These are phyloP conservation scores for Hsuehochloa calcarea DNA, from an alignment of 176 grass and related monocot genomes.

Conservation along the genomic window DNA sequence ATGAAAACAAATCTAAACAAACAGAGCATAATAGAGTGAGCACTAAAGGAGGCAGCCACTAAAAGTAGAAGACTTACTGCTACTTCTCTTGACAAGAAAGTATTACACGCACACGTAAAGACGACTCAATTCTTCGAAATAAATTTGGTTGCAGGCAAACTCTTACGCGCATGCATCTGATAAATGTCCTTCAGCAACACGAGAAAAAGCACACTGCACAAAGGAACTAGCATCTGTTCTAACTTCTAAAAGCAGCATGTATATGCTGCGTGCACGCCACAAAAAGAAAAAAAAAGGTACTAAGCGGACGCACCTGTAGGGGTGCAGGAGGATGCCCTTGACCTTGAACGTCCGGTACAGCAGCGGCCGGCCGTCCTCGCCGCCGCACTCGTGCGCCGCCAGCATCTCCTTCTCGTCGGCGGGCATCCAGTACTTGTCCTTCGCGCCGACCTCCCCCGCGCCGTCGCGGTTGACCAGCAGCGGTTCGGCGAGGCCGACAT, in stretches of 20 bases:
- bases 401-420: slow-evolving; percentile 29
- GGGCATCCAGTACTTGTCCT: slow-evolving; percentile 47
- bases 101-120: too few relatives aligned
- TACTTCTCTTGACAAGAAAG: too few relatives aligned
- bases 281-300: not conserved
- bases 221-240: not conserved
- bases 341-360: slow-evolving; percentile 50
- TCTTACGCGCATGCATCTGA: too few relatives aligned
- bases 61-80: too few relatives aligned
- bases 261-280: not conserved
- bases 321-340: slow-evolving; percentile 37
- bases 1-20: too few relatives aligned
- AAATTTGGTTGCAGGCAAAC: too few relatives aligned
- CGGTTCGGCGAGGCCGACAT: not conserved
- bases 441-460: not conserved
- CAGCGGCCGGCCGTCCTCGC: slow-evolving; percentile 47
- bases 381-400: slow-evolving; percentile 21
- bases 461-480: slow-evolving; percentile 9
- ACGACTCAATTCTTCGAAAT: too few relatives aligned
- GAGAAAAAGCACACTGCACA: too few relatives aligned
- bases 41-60: too few relatives aligned
- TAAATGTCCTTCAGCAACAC: too few relatives aligned
- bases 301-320: slow-evolving; percentile 27
- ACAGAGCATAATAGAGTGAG: too few relatives aligned
- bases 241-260: too few relatives aligned